A percentile compares a stretch with the other conserved stretches of the same genome.
phyloP scores from a whole-genome alignment of 805 yeast genomes.

The Starmerella apis region DNA sequence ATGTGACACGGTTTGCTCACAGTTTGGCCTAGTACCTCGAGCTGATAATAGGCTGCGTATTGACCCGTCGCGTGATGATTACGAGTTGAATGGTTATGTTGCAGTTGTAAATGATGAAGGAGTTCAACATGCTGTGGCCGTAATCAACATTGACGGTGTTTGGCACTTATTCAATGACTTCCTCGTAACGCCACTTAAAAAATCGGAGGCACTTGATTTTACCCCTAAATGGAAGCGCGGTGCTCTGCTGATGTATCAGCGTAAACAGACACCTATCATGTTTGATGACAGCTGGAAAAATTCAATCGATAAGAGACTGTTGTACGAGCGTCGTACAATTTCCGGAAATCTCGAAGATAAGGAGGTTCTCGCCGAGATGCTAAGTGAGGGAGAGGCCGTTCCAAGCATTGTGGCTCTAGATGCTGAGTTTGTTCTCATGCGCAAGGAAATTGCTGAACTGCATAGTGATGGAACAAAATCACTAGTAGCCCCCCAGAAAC shows the following conservation, averaged over 20 bases:
- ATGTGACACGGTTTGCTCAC: neutral
- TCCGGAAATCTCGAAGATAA: constrained; percentile 45
- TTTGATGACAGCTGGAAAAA: constrained; percentile 43
- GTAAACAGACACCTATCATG: constrained; percentile 19
- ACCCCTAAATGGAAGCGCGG: constrained; percentile 77
- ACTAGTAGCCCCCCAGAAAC: constrained; percentile 60
- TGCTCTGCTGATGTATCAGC: constrained; percentile 20
- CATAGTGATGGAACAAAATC: constrained; percentile 59
- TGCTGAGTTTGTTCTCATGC: constrained; percentile 85
- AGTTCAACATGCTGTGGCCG: constrained; percentile 32
- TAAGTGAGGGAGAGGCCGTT: constrained; percentile 57
- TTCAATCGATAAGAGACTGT: constrained; percentile 49
- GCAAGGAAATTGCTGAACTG: constrained; percentile 70
- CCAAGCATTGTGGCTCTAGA: constrained; percentile 81
- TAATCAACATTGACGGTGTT: constrained; percentile 24
- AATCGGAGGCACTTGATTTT: constrained; percentile 67
- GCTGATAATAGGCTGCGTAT: constrained; percentile 12
- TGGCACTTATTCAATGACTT: constrained; percentile 93
- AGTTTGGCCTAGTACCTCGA: constrained; percentile 10
- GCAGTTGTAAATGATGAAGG: constrained; percentile 30
- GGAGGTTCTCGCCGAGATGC: constrained; percentile 41
- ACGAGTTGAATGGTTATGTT: constrained; percentile 31
- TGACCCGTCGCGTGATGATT: constrained; percentile 14
- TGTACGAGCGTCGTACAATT: constrained; percentile 68
- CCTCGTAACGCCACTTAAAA: constrained; percentile 63